Evolutionary conservation across 2,329 filamentous ascomycete genomes (phyloP), one percentile per base, ranked within the genome.

Genomic region (Geosmithia flava): DNA sequence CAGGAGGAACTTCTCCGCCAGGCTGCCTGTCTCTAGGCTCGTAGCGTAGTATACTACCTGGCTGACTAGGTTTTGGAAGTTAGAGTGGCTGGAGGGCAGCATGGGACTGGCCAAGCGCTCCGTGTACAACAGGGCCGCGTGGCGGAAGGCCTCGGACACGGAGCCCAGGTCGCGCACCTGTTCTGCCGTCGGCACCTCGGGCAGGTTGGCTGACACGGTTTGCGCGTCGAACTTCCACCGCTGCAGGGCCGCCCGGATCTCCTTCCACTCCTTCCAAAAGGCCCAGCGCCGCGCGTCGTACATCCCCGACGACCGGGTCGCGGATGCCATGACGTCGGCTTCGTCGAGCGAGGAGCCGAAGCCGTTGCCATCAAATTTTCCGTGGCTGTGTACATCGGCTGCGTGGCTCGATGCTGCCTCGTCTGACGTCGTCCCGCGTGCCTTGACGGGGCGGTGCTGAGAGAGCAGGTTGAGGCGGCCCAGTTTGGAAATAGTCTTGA

Each of bases 241-340:
- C 60, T 90, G 83, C 8, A 96, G 77, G 4, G 82, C 79, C 44
- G 78, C 73, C 27, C 86, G 85, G 3, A 89, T 78, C 47, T 87
- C 82, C 59, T 83, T 84, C 89, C 89, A 95, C 63, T 94, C 88
- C 27, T 73, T 70, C 88, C 87, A 94, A 63, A 94, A 94, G n/a
- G 69, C 70, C 39, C 73, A 70, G 40, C 77, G 74, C 44, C 77
- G 69, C 56, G 85, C 80, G 48, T 83, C 75, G 53, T 74, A 71
- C 7, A 67, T 61, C 8, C 71, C 58, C 3, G 71, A 62, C 1
- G 68, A 68, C 52, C 64, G 63, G 46, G 68, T 53, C 41, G 66
- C 58, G 7, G 68, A 67, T 47, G 63, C 64, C 37, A 69, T 53
- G 17, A 71, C 68, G 54, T 81, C 75, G 50, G 82, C 69, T 51